Base-by-base conservation (phyloP, 768 basidiomycete species). In the Lentinula sp. region DNA sequence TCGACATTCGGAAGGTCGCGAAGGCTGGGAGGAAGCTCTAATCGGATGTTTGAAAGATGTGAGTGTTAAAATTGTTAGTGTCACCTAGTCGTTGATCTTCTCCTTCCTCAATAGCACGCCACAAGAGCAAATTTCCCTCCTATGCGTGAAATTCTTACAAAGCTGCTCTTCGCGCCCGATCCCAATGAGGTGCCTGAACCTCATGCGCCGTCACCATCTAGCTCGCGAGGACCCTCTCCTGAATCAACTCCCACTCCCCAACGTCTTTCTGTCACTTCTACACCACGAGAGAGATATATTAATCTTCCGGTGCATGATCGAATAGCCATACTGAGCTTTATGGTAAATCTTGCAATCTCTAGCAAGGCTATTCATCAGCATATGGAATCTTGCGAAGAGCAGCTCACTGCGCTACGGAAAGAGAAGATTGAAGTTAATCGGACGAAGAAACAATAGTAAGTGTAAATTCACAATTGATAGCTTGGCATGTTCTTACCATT, bases 391-490 rank as follows among this genome's bases (percentile, higher is more conserved):
- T 93, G 91, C 67, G 94, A 95, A 68, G 84, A 90, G 66, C 87
- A 90, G 64, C 73, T 99, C 63, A 98, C 97, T 8, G 92, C 95
- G 31, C 78, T 97, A 37, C 77, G 97, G 64, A 99, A 98, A 74
- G 93, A 96, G 72, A 91, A 95, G 72, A 94, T 95, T 35, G 97
- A 98, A 64, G 86, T 95, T 63, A 97, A 97, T 74, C 83, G 95
- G 62, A 78, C 88, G 67, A 89, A 89, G 75, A 95, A 93, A 73
- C 86, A 89, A 70, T 81, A 87, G 95, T 96, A 71, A 76, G 94
- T 83, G 8, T 18, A 50, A 55, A 13, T 1, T 57, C 16, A 31
- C 52, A 18, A 51, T 16, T 60, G 4, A 7, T 37, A 61, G 40
- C 28, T 42, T 16, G n/a, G 35, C n/a, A 28, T 53, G 16, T 18